Evolutionary conservation across 768 basidiomycete species (phyloP).

Genomic region (Kwoniella dejecticola): DNA sequence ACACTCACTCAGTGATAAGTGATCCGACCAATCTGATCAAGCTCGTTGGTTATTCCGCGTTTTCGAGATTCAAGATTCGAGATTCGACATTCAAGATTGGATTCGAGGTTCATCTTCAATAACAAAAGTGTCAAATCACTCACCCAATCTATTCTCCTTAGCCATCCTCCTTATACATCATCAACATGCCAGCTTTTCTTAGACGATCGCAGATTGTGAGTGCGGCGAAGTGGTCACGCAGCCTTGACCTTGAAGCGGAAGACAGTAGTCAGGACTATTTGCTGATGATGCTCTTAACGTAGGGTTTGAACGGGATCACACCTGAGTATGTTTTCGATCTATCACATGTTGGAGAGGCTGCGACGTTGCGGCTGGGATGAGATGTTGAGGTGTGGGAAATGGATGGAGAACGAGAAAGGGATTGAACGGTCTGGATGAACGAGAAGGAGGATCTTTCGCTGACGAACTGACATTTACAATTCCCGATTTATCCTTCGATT

Average conservation of each 20-base stretch:
- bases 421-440: background rate
- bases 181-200: slow-evolving; percentile 34
- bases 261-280: slow-evolving; percentile 6
- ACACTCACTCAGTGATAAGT: background rate
- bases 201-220: slow-evolving; percentile 34
- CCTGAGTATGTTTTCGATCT: slow-evolving; percentile 33
- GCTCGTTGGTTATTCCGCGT: slow-evolving; percentile 24
- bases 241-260: too few species aligned
- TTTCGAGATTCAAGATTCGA: slow-evolving; percentile 5
- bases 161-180: slow-evolving; percentile 1
- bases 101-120: too few species aligned
- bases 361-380: too few species aligned
- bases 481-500: too few species aligned
- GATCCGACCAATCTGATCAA: slow-evolving; percentile 14
- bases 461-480: too few species aligned
- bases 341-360: too few species aligned
- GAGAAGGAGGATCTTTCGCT: too few species aligned
- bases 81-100: background rate
- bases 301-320: slow-evolving; percentile 40
- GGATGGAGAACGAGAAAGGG: background rate
- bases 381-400: background rate
- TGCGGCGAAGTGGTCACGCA: background rate
- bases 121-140: background rate
- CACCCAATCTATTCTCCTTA: background rate
- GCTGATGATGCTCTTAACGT: too few species aligned